These are phyloP conservation scores for Leucocoprinus leucothites DNA, from an alignment of 768 basidiomycete genomes.

Conservation along the genomic window DNA sequence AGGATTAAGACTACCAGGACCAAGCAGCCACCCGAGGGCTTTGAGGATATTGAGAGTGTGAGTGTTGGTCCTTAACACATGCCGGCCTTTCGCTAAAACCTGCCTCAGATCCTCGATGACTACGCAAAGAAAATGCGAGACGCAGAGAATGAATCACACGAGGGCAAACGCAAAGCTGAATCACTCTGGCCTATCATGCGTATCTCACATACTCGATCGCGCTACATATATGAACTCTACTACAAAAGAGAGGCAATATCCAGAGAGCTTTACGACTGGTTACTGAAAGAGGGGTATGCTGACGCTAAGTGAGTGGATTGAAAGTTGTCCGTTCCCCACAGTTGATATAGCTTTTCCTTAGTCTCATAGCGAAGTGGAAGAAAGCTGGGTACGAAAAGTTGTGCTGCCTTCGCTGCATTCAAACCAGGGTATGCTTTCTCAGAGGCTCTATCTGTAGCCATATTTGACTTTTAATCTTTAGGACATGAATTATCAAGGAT, in stretches of 20 bases:
- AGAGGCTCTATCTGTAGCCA: background rate
- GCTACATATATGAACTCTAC: constrained; percentile 97
- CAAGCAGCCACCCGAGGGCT: constrained; percentile 93
- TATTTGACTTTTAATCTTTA: constrained; percentile 24
- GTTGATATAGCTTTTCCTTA: constrained; percentile 27
- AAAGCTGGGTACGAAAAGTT: constrained; percentile 98
- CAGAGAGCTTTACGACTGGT: constrained; percentile 93
- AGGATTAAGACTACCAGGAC: constrained; percentile 92
- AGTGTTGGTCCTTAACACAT: constrained; percentile 18
- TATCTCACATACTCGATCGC: constrained; percentile 91
- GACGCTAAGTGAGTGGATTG: constrained; percentile 79
- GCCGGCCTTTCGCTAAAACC: constrained; percentile 3
- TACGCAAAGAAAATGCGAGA: constrained; percentile 99
- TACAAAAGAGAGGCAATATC: constrained; percentile 97
- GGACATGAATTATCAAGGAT: constrained; percentile 99
- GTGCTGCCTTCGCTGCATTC: constrained; percentile 95
- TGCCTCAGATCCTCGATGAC: constrained; percentile 84
- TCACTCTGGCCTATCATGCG: constrained; percentile 98
- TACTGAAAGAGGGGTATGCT: constrained; percentile 95
- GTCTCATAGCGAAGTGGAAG: constrained; percentile 99
- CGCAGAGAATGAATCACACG: constrained; percentile 97
- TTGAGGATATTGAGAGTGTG: constrained; percentile 87
- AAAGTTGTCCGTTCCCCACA: background rate
- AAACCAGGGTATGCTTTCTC: constrained; percentile 64
- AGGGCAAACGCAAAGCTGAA: constrained; percentile 94